A percentile compares a stretch with the other conserved stretches of the same genome.
Conservation (phyloP, 2,329 filamentous ascomycete species). For the Penicillium brasilianum region DNA sequence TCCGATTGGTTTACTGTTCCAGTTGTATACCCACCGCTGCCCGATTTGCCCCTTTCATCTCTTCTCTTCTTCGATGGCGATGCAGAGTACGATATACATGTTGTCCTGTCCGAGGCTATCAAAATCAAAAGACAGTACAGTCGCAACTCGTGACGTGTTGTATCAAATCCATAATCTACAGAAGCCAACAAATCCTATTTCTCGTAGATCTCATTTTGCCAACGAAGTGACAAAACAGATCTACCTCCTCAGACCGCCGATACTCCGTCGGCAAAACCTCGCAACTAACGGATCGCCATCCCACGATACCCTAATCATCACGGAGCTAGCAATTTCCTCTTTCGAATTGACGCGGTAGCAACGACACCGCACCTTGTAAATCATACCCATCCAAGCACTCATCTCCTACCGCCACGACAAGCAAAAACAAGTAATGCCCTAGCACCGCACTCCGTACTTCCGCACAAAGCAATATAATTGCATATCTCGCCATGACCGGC, state of each 20-base stretch:
- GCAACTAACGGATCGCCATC: neutral
- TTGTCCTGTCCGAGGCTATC: neutral
- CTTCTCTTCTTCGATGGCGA: neutral
- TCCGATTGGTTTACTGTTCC: neutral
- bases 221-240: neutral
- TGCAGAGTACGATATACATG: neutral
- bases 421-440: too few species aligned
- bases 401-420: neutral
- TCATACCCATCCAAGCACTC: neutral
- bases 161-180: neutral
- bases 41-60: neutral
- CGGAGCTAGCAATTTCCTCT: neutral
- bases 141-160: neutral
- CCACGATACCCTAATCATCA: neutral
- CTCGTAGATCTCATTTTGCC: neutral
- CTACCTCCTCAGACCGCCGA: neutral
- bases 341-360: neutral
- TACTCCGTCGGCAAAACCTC: neutral
- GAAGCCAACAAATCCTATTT: neutral
- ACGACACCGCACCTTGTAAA: neutral
- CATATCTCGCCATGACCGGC: neutral
- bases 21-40: neutral
- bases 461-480: too few species aligned
- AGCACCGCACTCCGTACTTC: too few species aligned
- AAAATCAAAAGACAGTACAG: neutral